Evolutionary conservation across 257 asterid genomes (phyloP).

Genomic region (Plantago ovata): DNA sequence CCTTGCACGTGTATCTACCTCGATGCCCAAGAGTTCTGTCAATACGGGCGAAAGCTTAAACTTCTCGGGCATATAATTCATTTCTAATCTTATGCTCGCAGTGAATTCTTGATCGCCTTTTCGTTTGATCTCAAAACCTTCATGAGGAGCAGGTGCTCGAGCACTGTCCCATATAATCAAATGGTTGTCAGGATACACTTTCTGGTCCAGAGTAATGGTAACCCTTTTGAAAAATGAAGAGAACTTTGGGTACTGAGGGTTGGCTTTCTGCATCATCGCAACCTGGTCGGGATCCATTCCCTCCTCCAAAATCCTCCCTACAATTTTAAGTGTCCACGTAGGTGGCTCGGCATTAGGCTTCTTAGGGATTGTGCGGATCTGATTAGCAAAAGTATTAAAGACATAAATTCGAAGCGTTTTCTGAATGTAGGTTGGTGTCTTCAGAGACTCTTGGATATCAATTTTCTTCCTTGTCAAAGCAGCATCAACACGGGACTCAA

Average conservation of each 20-base stretch:
- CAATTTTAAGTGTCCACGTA: slow-evolving; percentile 91
- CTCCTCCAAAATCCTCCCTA: slow-evolving; percentile 92
- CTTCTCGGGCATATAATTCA: slow-evolving; percentile 88
- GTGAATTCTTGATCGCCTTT: slow-evolving; percentile 92
- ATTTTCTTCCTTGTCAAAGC: slow-evolving; percentile 86
- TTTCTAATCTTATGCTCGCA: slow-evolving; percentile 70
- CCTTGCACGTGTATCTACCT: slow-evolving; percentile 91
- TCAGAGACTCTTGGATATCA: slow-evolving; percentile 88
- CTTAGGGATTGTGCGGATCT: slow-evolving; percentile 68
- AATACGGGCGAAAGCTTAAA: slow-evolving; percentile 76
- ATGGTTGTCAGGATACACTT: slow-evolving; percentile 84
- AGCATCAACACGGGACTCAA: slow-evolving; percentile 90
- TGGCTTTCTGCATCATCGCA: slow-evolving; percentile 73
- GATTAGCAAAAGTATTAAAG: slow-evolving; percentile 84
- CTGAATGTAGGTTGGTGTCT: slow-evolving; percentile 73
- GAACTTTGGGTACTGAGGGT: slow-evolving; percentile 69
- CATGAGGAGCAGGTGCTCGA: slow-evolving; percentile 86
- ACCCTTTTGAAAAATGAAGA: slow-evolving; percentile 90
- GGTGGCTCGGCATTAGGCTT: slow-evolving; percentile 88
- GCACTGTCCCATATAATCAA: slow-evolving; percentile 85
- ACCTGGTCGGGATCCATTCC: slow-evolving; percentile 90
- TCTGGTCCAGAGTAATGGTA: slow-evolving; percentile 85
- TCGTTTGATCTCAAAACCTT: slow-evolving; percentile 96
- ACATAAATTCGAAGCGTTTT: slow-evolving; percentile 87
- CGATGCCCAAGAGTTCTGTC: slow-evolving; percentile 83